phyloP scores from a whole-genome alignment of 2,329 filamentous ascomycete species.

The Waltergamsia citrina region DNA sequence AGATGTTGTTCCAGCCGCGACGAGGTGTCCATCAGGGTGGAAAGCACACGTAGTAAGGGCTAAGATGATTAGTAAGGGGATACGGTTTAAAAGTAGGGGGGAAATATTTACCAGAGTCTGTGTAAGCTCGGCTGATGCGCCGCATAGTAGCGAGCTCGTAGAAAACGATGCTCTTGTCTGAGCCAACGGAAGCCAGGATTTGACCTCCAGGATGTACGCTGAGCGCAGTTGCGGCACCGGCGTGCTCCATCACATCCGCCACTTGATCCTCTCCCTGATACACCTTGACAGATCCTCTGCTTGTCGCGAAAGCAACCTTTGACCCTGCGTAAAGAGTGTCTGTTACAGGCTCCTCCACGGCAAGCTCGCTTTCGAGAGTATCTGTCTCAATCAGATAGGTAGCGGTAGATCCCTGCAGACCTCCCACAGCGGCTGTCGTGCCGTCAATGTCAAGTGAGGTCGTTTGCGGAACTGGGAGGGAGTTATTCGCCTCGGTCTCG shows the following conservation, averaged over 20 bases:
- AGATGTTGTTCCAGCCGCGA: conserved; percentile 71
- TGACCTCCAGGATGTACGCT: conserved; percentile 75
- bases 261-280: conserved; percentile 63
- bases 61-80: conserved; percentile 21
- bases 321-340: conserved; percentile 54
- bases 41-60: conserved; percentile 73
- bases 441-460: conserved; percentile 42
- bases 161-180: conserved; percentile 86
- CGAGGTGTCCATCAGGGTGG: conserved; percentile 92
- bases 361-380: conserved; percentile 56
- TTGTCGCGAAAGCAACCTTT: conserved; percentile 63
- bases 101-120: conserved; percentile 61
- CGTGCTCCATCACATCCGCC: conserved; percentile 68
- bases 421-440: conserved; percentile 63
- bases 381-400: conserved; percentile 66
- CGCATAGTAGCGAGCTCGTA: conserved; percentile 67
- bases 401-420: conserved; percentile 62
- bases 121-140: conserved; percentile 69
- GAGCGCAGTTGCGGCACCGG: conserved; percentile 68
- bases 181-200: conserved; percentile 77
- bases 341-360: conserved; percentile 60
- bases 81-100: neutral
- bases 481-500: conserved; percentile 31
- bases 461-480: conserved; percentile 36
- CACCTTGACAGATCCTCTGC: conserved; percentile 70